A percentile compares a stretch with the other conserved stretches of the same genome.
Conservation (phyloP, 345 rosid genomes). For the Syzygium aqueum region DNA sequence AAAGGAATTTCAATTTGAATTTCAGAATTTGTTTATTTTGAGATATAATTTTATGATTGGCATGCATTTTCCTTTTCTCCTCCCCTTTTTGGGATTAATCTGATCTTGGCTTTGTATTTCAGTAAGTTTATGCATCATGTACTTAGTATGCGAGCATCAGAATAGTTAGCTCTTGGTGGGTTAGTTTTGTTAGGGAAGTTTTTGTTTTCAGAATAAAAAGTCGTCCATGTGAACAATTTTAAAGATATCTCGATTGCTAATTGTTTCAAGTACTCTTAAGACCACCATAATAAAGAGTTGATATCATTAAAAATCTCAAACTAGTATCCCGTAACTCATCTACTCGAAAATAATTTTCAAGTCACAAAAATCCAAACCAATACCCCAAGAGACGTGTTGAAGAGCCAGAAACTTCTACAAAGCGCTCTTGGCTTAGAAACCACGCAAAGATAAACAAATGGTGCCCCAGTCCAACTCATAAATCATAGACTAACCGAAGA, state of each 20-base stretch:
- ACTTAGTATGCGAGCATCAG: background rate
- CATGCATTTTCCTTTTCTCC: background rate
- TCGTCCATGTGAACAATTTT: background rate
- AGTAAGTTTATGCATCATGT: background rate
- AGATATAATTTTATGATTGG: background rate
- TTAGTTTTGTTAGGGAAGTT: background rate
- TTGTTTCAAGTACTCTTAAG: background rate
- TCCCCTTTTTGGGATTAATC: background rate
- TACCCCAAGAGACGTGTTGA: background rate
- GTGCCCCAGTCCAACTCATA: background rate
- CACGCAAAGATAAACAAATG: background rate
- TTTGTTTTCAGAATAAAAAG: background rate
- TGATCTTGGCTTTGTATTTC: background rate
- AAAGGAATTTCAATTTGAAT: background rate
- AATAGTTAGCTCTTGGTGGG: background rate
- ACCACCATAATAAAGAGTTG: background rate
- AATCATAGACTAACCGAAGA: background rate
- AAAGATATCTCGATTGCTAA: background rate
- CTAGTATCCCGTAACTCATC: background rate
- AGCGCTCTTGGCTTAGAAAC: background rate
- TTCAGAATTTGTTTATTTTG: background rate
- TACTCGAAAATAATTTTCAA: background rate
- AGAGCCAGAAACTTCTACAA: background rate
- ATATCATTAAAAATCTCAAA: background rate
- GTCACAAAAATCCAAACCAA: background rate